Evolutionary conservation across 164 flowering plant genomes (phyloP), one percentile per base, ranked within the genome.

Genomic region (Berberis vulgaris): DNA sequence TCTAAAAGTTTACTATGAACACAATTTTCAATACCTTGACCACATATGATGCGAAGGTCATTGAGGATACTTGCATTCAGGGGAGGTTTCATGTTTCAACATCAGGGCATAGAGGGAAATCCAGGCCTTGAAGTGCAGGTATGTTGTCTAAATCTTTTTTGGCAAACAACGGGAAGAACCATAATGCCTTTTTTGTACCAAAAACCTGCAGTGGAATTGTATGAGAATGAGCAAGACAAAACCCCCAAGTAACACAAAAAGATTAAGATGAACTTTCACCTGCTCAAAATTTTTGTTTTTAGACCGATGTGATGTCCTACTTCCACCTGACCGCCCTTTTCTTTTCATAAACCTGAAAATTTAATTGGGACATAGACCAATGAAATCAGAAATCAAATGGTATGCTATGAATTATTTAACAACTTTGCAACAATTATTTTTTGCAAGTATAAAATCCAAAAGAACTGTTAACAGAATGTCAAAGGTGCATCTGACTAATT

Each of bases 331-430:
- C 77, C 39, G 73, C 69, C 59, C 72, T 81, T 71, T 68, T 86
- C 83, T 90, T 93, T 80, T 93, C 98, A 74, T 93, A 74, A 65
- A 88, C 96, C 96, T 93, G 76, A 39, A 54, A 45, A 26, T 26
- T 26, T 26, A 26, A 26, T 26, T 26, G 26, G 26, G 26, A 26
- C 26, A 26, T 26, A 26, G 26, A 26, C 26, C 26, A 26, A 26
- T 26, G 26, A 26, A 26, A 26, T 26, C 26, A 26, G 26, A 26
- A 26, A 26, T 26, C 26, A 26, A 26, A 26, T 26, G 26, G 26
- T 26, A 26, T 26, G 26, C 26, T 26, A 26, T 26, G 26, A 26
- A 26, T 26, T 26, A 26, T 26, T 26, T 26, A 26, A 26, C 26
- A 26, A 26, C 26, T 26, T 26, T 26, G 26, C 26, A 26, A 26